These are phyloP conservation scores for Danielozyma ontarioensis DNA, from an alignment of 805 yeast species.

Conservation along the genomic window DNA sequence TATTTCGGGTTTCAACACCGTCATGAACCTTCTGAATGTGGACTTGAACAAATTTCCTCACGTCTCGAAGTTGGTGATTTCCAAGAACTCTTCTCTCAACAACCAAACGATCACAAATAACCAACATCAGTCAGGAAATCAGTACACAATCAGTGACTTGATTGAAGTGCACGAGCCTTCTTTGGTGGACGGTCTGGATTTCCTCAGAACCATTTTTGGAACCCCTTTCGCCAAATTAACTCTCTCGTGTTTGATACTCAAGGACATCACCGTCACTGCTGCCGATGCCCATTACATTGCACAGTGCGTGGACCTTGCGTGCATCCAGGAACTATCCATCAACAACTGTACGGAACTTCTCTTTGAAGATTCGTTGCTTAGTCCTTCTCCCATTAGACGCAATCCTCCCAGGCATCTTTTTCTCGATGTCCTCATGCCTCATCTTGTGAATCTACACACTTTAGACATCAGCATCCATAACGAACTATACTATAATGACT, in stretches of 20 bases:
- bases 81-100: conserved; percentile 3
- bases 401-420: conserved; percentile 6
- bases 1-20: conserved; percentile 1
- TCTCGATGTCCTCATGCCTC: conserved; percentile 4
- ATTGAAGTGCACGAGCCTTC: conserved; percentile 2
- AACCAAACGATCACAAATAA: background rate
- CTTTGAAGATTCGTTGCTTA: conserved; percentile 1
- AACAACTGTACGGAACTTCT: conserved; percentile 9
- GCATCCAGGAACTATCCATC: conserved; percentile 4
- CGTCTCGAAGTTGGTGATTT: conserved; percentile 11
- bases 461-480: conserved; percentile 6
- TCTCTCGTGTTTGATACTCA: conserved; percentile 4
- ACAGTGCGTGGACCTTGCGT: conserved; percentile 1
- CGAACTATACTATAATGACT: conserved; percentile 9
- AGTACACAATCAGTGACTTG: background rate
- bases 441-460: conserved; percentile 2
- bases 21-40: conserved; percentile 1
- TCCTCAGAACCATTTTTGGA: conserved; percentile 1
- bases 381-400: conserved; percentile 4
- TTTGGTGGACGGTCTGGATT: conserved; percentile 4
- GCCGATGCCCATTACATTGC: conserved; percentile 5
- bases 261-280: conserved; percentile 5
- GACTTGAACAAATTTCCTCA: conserved; percentile 7
- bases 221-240: conserved; percentile 1
- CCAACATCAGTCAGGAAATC: background rate